Evolutionary conservation across 208 protist species (phyloP).

Genomic region (Hexamita inflata): DNA sequence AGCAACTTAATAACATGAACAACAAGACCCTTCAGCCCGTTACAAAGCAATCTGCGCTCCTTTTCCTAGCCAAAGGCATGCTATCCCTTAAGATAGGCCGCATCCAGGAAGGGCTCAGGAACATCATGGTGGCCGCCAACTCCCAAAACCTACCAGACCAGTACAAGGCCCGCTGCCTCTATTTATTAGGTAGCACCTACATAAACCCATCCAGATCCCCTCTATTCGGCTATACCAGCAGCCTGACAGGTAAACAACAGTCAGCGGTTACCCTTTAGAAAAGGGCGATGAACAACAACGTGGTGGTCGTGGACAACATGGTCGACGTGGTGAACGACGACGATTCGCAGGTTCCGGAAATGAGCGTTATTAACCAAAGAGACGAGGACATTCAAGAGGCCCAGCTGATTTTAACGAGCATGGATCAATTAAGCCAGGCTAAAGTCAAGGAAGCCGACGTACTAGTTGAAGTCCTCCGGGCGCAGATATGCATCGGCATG

Average conservation of each 20-base stretch:
- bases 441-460: not conserved
- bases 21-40: no score
- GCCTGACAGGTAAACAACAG: not conserved
- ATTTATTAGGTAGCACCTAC: constrained; percentile 13
- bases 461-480: not conserved
- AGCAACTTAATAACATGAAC: no score
- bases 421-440: not conserved
- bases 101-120: not conserved
- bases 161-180: not conserved
- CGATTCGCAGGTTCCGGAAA: not conserved
- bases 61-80: not conserved
- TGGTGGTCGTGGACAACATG: not conserved
- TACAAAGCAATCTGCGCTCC: no score
- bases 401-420: not conserved
- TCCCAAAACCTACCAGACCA: not conserved
- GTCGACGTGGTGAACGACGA: not conserved
- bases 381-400: constrained; percentile 1
- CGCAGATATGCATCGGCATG: not conserved
- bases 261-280: constrained; percentile 13
- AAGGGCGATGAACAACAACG: not conserved
- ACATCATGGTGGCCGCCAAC: not conserved
- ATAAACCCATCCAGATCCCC: not conserved
- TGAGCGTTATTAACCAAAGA: not conserved
- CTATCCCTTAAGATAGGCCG: constrained; percentile 8
- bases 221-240: not conserved